phyloP scores from a whole-genome alignment of 148 eudicot species.

The Gaultheria prostrata region DNA sequence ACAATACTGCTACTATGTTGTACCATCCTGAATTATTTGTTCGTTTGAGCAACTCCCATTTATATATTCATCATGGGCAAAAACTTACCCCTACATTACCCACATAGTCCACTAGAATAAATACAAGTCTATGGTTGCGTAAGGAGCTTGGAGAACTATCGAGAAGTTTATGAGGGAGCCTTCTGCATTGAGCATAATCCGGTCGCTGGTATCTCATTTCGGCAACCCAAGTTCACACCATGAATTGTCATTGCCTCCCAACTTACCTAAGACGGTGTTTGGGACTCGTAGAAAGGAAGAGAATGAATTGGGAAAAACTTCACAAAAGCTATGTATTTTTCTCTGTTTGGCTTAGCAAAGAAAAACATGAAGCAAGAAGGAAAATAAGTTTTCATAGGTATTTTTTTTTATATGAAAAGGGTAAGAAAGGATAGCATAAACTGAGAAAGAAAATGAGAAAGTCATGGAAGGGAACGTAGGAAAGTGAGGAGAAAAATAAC shows the following conservation, averaged over 20 bases:
- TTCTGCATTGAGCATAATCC: not conserved
- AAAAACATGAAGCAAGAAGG: not conserved
- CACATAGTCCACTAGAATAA: not conserved
- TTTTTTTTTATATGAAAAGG: not conserved
- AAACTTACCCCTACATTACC: not conserved
- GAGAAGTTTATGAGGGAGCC: not conserved
- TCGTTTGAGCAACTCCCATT: not conserved
- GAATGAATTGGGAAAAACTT: not conserved
- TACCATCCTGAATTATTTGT: not conserved
- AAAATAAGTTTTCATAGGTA: not conserved
- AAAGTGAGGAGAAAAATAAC: not conserved
- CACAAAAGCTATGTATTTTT: not conserved
- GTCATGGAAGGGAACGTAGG: not conserved
- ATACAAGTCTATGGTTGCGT: not conserved
- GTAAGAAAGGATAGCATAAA: not conserved
- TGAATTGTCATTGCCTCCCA: not conserved
- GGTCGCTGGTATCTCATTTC: not conserved
- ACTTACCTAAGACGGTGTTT: not conserved
- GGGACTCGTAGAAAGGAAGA: not conserved
- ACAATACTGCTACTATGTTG: not conserved
- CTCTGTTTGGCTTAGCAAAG: not conserved
- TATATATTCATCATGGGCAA: not conserved
- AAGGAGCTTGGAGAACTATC: not conserved
- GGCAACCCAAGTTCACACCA: not conserved
- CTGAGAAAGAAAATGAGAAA: not conserved